Evolutionary conservation across 495 filamentous ascomycete genomes (phyloP).

Genomic region (Aspergillus sclerotioniger): DNA sequence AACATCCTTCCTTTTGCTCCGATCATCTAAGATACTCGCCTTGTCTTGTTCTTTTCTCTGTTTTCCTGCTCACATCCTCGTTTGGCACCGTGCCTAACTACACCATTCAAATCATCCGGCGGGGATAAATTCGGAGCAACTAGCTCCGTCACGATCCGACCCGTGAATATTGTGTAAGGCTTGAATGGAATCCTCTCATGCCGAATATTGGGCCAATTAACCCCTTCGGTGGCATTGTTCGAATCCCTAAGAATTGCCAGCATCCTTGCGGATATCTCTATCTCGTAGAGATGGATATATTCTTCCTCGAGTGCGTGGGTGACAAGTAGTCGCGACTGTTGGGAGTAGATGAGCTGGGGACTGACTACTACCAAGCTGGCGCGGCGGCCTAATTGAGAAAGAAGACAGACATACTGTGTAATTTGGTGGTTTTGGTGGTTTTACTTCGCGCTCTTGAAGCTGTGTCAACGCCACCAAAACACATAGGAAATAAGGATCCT

Average conservation of each 20-base stretch:
- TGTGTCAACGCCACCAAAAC: slow-evolving; percentile 24
- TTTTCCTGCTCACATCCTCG: not conserved
- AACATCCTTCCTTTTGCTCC: too few relatives aligned
- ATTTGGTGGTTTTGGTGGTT: not conserved
- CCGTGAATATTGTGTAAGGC: slow-evolving; percentile 19
- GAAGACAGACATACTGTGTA: slow-evolving; percentile 14
- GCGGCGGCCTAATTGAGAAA: not conserved
- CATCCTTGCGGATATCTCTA: slow-evolving; percentile 16
- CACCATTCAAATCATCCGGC: not conserved
- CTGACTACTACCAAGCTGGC: not conserved
- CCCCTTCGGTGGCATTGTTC: slow-evolving; percentile 3
- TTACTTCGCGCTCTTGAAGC: slow-evolving; percentile 13
- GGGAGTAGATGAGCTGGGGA: slow-evolving; percentile 2
- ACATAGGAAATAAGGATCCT: slow-evolving; percentile 25
- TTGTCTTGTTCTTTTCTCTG: not conserved
- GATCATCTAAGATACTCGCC: not conserved
- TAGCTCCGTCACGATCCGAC: slow-evolving; percentile 12
- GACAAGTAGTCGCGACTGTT: slow-evolving; percentile 24
- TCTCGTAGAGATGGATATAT: slow-evolving; percentile 18
- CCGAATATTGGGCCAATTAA: slow-evolving; percentile 13
- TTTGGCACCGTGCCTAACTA: not conserved
- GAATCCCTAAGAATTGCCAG: slow-evolving; percentile 9
- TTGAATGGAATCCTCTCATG: slow-evolving; percentile 15
- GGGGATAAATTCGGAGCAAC: not conserved
- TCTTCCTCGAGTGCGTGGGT: slow-evolving; percentile 10